A percentile compares a stretch with the other conserved stretches of the same genome.
Evolutionary conservation across 441 rosid species (phyloP).

Genomic region (Gossypium davidsonii): DNA sequence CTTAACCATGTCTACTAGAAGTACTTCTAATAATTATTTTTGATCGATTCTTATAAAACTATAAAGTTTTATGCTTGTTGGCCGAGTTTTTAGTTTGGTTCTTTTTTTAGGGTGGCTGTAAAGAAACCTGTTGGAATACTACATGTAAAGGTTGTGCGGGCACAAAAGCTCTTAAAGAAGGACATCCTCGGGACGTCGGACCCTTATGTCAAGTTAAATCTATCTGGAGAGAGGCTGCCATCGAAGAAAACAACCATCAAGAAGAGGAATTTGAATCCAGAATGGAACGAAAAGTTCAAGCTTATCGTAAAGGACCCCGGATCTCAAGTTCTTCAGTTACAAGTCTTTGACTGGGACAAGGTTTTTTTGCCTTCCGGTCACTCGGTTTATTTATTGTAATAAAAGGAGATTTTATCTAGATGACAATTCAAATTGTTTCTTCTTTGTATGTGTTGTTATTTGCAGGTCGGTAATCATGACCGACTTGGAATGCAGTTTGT

Average conservation of each 20-base stretch:
- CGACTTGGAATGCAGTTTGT: constrained; percentile 42
- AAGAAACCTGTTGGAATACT: constrained; percentile 47
- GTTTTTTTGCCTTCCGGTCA: constrained; percentile 3
- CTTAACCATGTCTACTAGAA: neutral
- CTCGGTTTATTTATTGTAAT: neutral
- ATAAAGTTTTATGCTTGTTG: neutral
- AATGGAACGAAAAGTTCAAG: constrained; percentile 49
- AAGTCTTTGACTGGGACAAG: constrained; percentile 50
- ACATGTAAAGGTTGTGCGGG: constrained; percentile 37
- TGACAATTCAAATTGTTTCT: neutral
- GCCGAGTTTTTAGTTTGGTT: neutral
- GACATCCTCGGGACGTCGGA: constrained; percentile 45
- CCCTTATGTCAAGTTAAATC: constrained; percentile 42
- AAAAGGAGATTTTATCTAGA: neutral
- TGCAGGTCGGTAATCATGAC: constrained; percentile 42
- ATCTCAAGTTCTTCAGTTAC: constrained; percentile 39
- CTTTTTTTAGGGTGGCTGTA: constrained; percentile 21
- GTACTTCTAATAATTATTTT: neutral
- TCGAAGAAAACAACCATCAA: constrained; percentile 38
- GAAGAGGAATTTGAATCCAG: constrained; percentile 43
- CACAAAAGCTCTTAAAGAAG: constrained; percentile 37
- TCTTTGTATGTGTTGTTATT: neutral
- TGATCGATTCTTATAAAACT: neutral
- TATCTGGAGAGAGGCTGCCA: constrained; percentile 37
- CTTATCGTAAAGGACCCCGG: constrained; percentile 37